Base-by-base conservation (phyloP, 148 eudicot species). In the Spergularia bocconei region DNA sequence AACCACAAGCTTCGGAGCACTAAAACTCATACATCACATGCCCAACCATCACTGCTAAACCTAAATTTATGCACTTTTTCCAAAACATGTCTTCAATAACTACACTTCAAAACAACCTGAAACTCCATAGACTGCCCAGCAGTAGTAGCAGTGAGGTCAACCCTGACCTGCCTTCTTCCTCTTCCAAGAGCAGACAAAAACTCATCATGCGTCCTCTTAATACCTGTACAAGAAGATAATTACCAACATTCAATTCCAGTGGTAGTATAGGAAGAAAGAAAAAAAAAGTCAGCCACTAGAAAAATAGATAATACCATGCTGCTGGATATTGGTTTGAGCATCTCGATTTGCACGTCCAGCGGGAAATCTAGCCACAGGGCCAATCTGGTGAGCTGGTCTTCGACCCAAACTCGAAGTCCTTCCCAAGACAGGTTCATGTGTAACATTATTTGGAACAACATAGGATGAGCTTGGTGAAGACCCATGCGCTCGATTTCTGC, bases 191-290 rank as follows among this genome's bases (percentile, higher is more conserved):
- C 72, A 21, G 73, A 47, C 67, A 75, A 75, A 73, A 56, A 25
- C 64, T 79, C 82, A 44, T 55, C 69, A 12, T 73, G 80, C 78
- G 81, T 78, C 79, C 90, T 86, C 80, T 85, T 90, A 13, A 59
- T 67, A 36, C 85, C 91, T 82, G 60, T 58, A 67, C 64, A 75
- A 15, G 67, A 67, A 17, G 29, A 36, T 25, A 74, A 8, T n/a
- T 72, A 47, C 20, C 67, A 66, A 38, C 25, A 67, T 13, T 70
- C 70, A 59, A 14, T 8, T 5, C 51, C 57, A 51, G 13, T 2
- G 36, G 63, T 21, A 63, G 21, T 16, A 5, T 4, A 20, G 13
- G n/a, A 10, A 23, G 23, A 41, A 33, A 53, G 15, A 20, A 0
- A 21, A 16, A 10, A 11, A 25, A 29, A 44, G 14, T 20, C 25